phyloP scores from a whole-genome alignment of 139 green algal species.

The Zygnema cylindricum region DNA sequence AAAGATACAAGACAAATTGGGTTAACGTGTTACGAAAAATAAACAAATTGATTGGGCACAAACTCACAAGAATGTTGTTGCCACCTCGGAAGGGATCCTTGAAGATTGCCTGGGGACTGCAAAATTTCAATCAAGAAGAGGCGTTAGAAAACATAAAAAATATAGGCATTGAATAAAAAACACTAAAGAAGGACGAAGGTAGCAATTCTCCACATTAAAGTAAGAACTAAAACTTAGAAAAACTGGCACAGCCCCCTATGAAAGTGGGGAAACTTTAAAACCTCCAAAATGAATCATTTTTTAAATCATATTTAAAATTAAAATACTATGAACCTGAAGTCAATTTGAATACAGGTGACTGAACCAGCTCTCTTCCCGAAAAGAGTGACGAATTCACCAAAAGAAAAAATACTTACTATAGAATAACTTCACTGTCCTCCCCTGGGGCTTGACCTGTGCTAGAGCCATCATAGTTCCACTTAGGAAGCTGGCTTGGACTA shows the following conservation, averaged over 20 bases:
- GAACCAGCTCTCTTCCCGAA: neutral
- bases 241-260: neutral
- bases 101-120: slow-evolving; percentile 71
- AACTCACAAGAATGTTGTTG: slow-evolving; percentile 81
- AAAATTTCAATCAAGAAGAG: neutral
- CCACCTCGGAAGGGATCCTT: slow-evolving; percentile 84
- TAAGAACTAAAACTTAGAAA: neutral
- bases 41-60: too few relatives aligned
- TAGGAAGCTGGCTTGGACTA: slow-evolving; percentile 76
- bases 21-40: slow-evolving; percentile 83
- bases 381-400: neutral
- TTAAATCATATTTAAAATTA: neutral
- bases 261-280: neutral
- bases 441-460: slow-evolving; percentile 90
- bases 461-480: slow-evolving; percentile 97
- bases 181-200: neutral
- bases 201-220: neutral
- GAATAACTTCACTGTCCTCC: slow-evolving; percentile 92
- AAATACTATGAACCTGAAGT: neutral
- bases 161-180: neutral
- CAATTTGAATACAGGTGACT: slow-evolving; percentile 21
- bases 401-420: slow-evolving; percentile 61
- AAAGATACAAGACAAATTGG: slow-evolving; percentile 85
- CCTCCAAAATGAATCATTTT: neutral
- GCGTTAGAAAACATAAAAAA: neutral